These are phyloP conservation scores for Blastobotrys capitulatus DNA, from an alignment of 1,139 yeast genomes.

Conservation along the genomic window DNA sequence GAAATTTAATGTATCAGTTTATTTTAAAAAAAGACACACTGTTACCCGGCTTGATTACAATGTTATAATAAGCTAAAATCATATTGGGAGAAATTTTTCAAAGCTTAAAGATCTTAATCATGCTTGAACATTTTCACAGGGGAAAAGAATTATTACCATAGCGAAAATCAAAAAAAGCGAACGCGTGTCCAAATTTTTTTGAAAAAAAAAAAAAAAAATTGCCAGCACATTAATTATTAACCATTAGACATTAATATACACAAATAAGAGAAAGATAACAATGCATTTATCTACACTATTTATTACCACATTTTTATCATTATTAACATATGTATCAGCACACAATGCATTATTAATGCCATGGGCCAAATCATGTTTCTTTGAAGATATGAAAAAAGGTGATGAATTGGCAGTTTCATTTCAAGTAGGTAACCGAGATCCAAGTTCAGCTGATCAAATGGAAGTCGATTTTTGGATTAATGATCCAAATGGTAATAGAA, in stretches of 20 bases:
- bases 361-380: slow-evolving; percentile 83
- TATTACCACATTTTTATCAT: slow-evolving; percentile 9
- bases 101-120: too few relatives aligned
- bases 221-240: neutral
- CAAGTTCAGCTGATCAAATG: slow-evolving; percentile 69
- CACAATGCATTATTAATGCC: slow-evolving; percentile 85
- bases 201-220: neutral
- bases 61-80: too few relatives aligned
- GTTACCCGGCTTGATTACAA: slow-evolving; percentile 1
- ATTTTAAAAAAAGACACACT: too few relatives aligned
- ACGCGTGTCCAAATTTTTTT: slow-evolving; percentile 3
- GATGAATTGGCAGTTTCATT: slow-evolving; percentile 86
- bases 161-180: slow-evolving; percentile 7
- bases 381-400: slow-evolving; percentile 70
- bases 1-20: too few relatives aligned
- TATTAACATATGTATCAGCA: slow-evolving; percentile 38
- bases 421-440: slow-evolving; percentile 92
- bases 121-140: too few relatives aligned
- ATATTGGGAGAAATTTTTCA: too few relatives aligned
- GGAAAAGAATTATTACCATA: too few relatives aligned
- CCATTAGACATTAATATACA: neutral
- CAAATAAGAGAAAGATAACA: neutral
- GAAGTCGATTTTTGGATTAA: slow-evolving; percentile 65
- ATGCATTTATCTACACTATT: slow-evolving; percentile 7
- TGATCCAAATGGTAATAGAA: slow-evolving; percentile 54